Percentiles rank a stretch among this genome's conserved stretches.
phyloP scores from a whole-genome alignment of 78 protist species.

The Speleostelium caveatum region DNA sequence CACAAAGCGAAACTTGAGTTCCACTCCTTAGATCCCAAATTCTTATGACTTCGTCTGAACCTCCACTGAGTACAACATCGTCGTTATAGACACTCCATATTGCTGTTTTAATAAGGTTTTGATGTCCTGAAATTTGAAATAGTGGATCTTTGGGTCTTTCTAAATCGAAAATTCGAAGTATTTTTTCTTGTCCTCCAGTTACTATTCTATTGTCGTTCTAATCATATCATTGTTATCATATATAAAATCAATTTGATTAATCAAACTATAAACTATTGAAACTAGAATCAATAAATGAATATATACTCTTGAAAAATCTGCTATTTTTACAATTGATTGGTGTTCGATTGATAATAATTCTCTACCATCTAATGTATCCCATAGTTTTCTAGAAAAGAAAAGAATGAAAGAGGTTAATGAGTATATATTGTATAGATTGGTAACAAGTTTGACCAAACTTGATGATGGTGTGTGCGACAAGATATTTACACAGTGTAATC shows the following conservation, averaged over 20 bases:
- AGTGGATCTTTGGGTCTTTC: constrained; percentile 58
- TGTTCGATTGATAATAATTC: constrained; percentile 79
- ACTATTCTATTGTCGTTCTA: constrained; percentile 42
- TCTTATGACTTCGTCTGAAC: constrained; percentile 76
- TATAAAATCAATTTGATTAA: no score
- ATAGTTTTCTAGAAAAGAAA: constrained; percentile 74
- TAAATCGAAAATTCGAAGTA: constrained; percentile 82
- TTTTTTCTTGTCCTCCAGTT: constrained; percentile 86
- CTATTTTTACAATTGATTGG: constrained; percentile 85
- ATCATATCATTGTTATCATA: no score
- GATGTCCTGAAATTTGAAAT: constrained; percentile 71
- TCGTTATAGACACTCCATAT: constrained; percentile 70
- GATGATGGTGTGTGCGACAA: no score
- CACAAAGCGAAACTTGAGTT: constrained; percentile 3
- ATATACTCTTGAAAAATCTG: constrained; percentile 68
- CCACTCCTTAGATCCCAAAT: constrained; percentile 75
- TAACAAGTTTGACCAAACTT: not conserved
- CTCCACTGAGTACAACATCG: constrained; percentile 67
- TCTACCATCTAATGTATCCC: constrained; percentile 90
- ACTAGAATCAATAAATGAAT: not conserved
- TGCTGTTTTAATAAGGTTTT: constrained; percentile 48
- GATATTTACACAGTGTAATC: constrained; percentile 86
- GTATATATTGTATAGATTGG: not conserved
- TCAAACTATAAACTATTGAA: not conserved
- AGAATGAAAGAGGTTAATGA: not conserved